These are phyloP conservation scores for Pseudonitzschia multiseries DNA, from an alignment of 108 stramenopile species.

Conservation along the genomic window DNA sequence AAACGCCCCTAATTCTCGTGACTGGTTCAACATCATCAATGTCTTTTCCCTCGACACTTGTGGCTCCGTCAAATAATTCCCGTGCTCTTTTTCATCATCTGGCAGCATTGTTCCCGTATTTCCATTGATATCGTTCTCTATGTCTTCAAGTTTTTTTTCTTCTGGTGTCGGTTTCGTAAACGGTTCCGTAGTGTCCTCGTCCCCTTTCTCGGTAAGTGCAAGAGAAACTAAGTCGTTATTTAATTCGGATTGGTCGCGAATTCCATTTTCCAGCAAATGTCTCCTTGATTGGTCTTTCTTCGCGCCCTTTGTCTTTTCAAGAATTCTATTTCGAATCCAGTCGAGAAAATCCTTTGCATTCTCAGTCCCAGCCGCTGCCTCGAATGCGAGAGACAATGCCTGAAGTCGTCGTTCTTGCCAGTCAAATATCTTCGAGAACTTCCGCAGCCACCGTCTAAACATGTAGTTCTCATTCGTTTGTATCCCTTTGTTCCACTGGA, in stretches of 20 bases:
- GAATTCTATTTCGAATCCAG: slow-evolving; percentile 58
- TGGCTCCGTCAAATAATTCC: not conserved
- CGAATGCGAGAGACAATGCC: slow-evolving; percentile 70
- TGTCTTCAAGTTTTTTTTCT: not conserved
- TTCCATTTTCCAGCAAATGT: not conserved
- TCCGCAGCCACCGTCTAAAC: slow-evolving; percentile 84
- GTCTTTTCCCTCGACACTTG: slow-evolving; percentile 30
- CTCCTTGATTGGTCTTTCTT: not conserved
- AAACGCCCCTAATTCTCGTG: slow-evolving; percentile 49
- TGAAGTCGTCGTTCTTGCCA: slow-evolving; percentile 85
- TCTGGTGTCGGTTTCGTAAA: not conserved
- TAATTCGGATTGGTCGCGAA: not conserved
- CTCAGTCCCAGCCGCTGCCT: slow-evolving; percentile 73
- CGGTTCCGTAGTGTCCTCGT: not conserved
- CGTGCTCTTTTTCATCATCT: slow-evolving; percentile 7
- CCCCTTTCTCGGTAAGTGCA: not conserved
- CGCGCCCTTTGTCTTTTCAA: slow-evolving; percentile 5
- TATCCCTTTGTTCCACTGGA: slow-evolving; percentile 58
- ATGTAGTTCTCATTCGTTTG: slow-evolving; percentile 63
- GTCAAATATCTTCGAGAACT: slow-evolving; percentile 70
- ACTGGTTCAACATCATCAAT: slow-evolving; percentile 27
- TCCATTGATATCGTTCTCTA: not conserved
- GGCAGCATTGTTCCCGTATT: not conserved
- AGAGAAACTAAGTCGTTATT: not conserved
- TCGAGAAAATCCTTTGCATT: slow-evolving; percentile 44